phyloP scores from a whole-genome alignment of 371 early-diverging fungal genomes.

The Smittium mucronatum region DNA sequence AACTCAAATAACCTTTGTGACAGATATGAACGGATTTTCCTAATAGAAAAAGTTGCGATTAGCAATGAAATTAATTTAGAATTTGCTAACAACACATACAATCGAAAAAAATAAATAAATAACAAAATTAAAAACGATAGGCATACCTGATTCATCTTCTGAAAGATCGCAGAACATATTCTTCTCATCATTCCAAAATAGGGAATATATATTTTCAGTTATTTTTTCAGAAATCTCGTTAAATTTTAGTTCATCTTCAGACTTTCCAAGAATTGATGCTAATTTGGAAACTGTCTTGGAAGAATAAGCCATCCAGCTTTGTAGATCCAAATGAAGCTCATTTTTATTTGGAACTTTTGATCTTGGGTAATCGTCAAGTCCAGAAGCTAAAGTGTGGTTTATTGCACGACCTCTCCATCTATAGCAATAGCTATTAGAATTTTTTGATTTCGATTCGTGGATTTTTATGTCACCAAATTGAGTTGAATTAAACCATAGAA shows the following conservation, averaged over 20 bases:
- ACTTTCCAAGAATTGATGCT: conserved; percentile 42
- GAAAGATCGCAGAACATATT: conserved; percentile 69
- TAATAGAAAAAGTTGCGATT: not conserved
- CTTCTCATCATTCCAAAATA: conserved; percentile 65
- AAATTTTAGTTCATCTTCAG: conserved; percentile 23
- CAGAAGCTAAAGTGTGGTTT: conserved; percentile 79
- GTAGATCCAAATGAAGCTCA: conserved; percentile 83
- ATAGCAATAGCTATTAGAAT: conserved; percentile 47
- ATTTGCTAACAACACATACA: no score
- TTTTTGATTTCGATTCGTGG: conserved; percentile 17
- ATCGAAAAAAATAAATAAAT: no score
- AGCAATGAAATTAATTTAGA: not conserved
- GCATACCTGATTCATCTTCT: conserved; percentile 38
- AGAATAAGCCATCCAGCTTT: conserved; percentile 78
- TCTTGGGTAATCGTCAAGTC: conserved; percentile 92
- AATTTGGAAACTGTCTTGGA: conserved; percentile 53
- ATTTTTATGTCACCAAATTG: conserved; percentile 52
- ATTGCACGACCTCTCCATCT: conserved; percentile 84
- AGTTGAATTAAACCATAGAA: conserved; percentile 67
- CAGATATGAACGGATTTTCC: conserved; percentile 43
- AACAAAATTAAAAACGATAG: conserved; percentile 17
- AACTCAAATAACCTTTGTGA: conserved; percentile 75
- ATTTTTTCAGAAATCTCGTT: conserved; percentile 40
- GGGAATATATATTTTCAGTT: conserved; percentile 26
- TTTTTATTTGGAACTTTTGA: conserved; percentile 46